These are phyloP conservation scores for Ilex aquifolium DNA, from an alignment of 257 asterid species.

Conservation along the genomic window DNA sequence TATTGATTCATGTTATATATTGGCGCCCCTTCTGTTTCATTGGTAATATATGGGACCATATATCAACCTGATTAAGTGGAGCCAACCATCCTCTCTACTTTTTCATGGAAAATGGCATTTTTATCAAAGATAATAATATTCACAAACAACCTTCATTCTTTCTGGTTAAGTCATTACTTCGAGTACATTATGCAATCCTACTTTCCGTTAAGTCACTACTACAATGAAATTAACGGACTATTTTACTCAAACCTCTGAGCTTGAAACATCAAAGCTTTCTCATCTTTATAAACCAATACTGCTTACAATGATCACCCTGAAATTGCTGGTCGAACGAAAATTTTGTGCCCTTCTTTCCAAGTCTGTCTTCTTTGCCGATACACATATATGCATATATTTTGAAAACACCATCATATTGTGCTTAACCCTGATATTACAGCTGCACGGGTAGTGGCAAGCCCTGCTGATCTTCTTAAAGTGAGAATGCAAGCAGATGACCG, in stretches of 20 bases:
- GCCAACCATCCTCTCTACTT: background rate
- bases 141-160: background rate
- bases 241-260: background rate
- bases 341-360: background rate
- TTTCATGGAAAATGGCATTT: background rate
- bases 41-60: too few species aligned
- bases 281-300: too few species aligned
- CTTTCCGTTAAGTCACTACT: background rate
- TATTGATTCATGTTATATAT: too few species aligned
- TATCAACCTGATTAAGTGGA: background rate
- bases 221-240: background rate
- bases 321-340: background rate
- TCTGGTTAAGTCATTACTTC: background rate
- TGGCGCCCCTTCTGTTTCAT: background rate
- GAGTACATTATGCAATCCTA: background rate
- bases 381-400: background rate
- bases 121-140: too few species aligned
- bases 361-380: background rate
- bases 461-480: slow-evolving; percentile 87
- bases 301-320: too few species aligned
- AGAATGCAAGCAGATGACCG: slow-evolving; percentile 85
- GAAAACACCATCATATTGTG: background rate
- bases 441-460: slow-evolving; percentile 71
- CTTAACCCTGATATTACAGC: slow-evolving; percentile 17
- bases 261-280: background rate